Evolutionary conservation across 352 stramenopile genomes (phyloP).

Genomic region (Phytophthora vignae): DNA sequence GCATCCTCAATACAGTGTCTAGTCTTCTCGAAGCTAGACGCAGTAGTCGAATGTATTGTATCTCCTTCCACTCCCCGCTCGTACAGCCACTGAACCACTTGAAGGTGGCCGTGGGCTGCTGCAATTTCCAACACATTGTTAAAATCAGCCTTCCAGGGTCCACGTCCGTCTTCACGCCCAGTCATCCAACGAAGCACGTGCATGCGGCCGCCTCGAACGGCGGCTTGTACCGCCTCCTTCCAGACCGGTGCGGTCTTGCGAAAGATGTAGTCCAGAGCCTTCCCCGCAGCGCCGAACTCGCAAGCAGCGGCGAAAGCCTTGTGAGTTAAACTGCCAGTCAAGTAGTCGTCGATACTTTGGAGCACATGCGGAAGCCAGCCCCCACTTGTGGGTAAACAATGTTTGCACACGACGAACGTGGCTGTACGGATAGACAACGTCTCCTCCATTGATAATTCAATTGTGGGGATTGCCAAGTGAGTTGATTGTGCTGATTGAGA

Average conservation of each 20-base stretch:
- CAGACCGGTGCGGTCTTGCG: background rate
- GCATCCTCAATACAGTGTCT: background rate
- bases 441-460: background rate
- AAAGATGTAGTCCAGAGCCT: background rate
- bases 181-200: slow-evolving; percentile 3
- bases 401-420: background rate
- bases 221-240: background rate
- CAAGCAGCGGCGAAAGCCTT: background rate
- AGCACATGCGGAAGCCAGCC: slow-evolving; percentile 5
- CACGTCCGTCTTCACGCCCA: background rate
- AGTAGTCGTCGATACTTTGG: background rate
- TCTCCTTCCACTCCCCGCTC: background rate
- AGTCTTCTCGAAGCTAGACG: background rate
- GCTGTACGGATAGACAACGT: background rate
- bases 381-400: background rate
- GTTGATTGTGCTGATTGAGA: background rate
- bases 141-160: slow-evolving; percentile 3
- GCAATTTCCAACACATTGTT: background rate
- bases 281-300: background rate
- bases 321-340: background rate
- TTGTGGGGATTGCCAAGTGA: background rate
- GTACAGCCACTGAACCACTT: background rate
- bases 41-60: background rate
- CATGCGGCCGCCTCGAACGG: background rate
- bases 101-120: slow-evolving; percentile 15